phyloP scores from a whole-genome alignment of 257 asterid genomes.

The Scutellaria minor region DNA sequence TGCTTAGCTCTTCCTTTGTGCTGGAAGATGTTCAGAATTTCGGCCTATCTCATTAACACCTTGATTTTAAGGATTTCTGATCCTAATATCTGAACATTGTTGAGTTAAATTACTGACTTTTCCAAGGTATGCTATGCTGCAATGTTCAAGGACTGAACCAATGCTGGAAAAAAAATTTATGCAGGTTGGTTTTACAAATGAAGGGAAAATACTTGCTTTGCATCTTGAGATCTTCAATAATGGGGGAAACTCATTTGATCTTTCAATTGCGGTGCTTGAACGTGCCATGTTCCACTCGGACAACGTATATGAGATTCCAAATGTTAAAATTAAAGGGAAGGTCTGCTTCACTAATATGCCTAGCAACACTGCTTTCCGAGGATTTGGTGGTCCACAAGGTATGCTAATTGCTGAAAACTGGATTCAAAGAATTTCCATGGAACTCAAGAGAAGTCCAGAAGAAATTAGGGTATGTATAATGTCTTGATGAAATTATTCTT shows the following conservation, averaged over 20 bases:
- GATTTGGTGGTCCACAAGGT: conserved; percentile 99
- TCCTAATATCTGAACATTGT: neutral
- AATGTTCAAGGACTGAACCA: conserved; percentile 6
- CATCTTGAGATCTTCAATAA: conserved; percentile 86
- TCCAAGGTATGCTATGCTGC: conserved; percentile 18
- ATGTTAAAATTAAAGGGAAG: conserved; percentile 73
- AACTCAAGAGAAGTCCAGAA: conserved; percentile 80
- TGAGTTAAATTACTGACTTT: conserved; percentile 12
- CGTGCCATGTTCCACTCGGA: conserved; percentile 96
- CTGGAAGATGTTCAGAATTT: neutral
- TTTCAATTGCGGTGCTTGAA: conserved; percentile 89
- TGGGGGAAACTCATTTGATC: conserved; percentile 94
- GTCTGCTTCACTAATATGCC: conserved; percentile 92
- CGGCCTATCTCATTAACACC: neutral
- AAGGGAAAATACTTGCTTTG: conserved; percentile 85
- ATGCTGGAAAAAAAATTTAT: conserved; percentile 31
- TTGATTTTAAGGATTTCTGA: conserved; percentile 11
- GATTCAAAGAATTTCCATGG: conserved; percentile 90
- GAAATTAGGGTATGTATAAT: conserved; percentile 72
- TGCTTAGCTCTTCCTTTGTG: conserved; percentile 15
- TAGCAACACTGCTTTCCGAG: conserved; percentile 98
- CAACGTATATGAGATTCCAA: conserved; percentile 91
- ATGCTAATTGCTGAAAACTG: conserved; percentile 96
- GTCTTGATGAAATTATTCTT: conserved; percentile 21
- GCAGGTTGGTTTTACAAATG: conserved; percentile 87